Conservation (phyloP, 106 monocot genomes). For the Apostasia ramifera region DNA sequence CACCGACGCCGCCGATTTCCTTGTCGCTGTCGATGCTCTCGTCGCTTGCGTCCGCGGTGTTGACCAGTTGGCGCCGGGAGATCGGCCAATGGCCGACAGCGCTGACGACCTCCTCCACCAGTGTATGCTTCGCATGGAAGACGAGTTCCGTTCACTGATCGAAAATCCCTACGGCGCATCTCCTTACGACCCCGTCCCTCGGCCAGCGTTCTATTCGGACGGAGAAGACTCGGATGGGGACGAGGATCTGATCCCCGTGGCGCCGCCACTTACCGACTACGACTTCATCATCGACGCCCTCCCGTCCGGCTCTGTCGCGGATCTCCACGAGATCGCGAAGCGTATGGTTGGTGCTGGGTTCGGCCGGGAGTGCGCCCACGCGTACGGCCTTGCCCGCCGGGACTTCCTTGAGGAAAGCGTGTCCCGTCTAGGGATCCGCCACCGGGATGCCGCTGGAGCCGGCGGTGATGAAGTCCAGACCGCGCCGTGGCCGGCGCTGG, state of each 20-base stretch:
- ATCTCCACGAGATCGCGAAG: conserved; percentile 49
- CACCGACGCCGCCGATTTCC: conserved; percentile 49
- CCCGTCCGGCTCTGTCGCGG: conserved; percentile 43
- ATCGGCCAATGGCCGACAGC: conserved; percentile 26
- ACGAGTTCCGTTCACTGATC: conserved; percentile 73
- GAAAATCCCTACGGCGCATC: conserved; percentile 27
- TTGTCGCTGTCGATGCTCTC: conserved; percentile 62
- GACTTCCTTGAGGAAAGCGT: conserved; percentile 61
- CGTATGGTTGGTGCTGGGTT: conserved; percentile 59
- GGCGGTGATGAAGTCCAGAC: conserved; percentile 33
- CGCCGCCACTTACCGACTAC: conserved; percentile 46
- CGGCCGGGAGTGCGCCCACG: conserved; percentile 45
- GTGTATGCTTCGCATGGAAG: conserved; percentile 63
- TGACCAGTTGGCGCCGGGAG: conserved; percentile 3
- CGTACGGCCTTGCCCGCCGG: conserved; percentile 38
- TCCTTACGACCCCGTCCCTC: conserved; percentile 23
- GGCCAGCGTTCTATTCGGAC: conserved; percentile 17
- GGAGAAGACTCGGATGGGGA: conserved; percentile 20
- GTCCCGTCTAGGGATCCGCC: conserved; percentile 46
- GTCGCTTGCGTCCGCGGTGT: conserved; percentile 25
- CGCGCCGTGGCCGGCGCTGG: conserved; percentile 47
- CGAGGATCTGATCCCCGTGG: conserved; percentile 38
- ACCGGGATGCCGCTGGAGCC: conserved; percentile 5
- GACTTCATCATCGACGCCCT: conserved; percentile 67
- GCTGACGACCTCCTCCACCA: conserved; percentile 67